Base-by-base conservation (phyloP, 1,284 basidiomycete genomes). In the Cryptococcus sp. region DNA sequence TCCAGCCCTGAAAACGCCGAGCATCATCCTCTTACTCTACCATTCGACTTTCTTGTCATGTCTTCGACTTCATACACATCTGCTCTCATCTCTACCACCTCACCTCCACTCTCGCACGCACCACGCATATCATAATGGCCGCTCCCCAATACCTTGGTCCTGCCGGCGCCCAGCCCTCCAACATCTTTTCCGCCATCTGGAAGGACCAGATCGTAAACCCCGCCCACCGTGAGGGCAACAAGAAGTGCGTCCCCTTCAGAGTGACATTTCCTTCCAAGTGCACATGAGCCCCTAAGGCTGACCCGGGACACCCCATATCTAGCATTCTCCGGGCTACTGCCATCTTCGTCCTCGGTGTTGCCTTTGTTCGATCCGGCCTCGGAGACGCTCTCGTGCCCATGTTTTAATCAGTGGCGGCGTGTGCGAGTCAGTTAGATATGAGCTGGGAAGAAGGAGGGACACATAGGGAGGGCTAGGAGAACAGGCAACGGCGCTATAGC, bases 271-370 rank as follows among this genome's bases (percentile, higher is more conserved):
- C n/a, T n/a, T n/a, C n/a, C n/a, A n/a, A n/a, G n/a, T n/a, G n/a
- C n/a, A n/a, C n/a, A n/a, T n/a, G n/a, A n/a, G n/a, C n/a, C n/a
- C n/a, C n/a, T n/a, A n/a, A n/a, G n/a, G n/a, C n/a, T n/a, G n/a
- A n/a, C n/a, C n/a, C 12, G 13, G 37, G 28, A 38, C 16, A 43
- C 6, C 24, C 15, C 33, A n/a, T n/a, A n/a, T 28, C n/a, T 50
- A 70, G 69, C 44, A 69, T 70, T 56, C 59, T 64, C 28, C 56
- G 57, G 56, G 69, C 69, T 2, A 53, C 63, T 9, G 55, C 56
- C 36, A 56, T 70, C 50, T 70, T 70, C 58, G 55, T 64, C 48
- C 55, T 64, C n/a, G 69, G 69, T 33, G 56, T 70, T 21, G 60
- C 59, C 4, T 67, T 70, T 49, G 62, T 69, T 11, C 59, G 69